Evolutionary conservation across 257 asterid species (phyloP).

Genomic region (Solanum virginianum): DNA sequence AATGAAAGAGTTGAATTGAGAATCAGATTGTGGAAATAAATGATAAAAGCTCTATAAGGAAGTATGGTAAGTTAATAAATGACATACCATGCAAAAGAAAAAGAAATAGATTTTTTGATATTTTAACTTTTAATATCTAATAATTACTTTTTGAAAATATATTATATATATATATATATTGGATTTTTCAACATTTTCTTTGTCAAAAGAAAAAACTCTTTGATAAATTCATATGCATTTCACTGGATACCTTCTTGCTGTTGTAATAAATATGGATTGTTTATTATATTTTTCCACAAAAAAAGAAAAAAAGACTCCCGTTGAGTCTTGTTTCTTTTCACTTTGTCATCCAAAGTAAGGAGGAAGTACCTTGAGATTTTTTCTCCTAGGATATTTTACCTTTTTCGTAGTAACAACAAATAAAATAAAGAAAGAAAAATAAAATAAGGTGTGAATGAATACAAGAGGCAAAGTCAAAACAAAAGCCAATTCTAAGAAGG

Average conservation of each 20-base stretch:
- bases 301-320: background rate
- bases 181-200: background rate
- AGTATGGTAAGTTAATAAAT: background rate
- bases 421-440: background rate
- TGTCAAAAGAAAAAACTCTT: background rate
- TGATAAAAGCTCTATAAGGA: background rate
- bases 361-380: background rate
- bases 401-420: background rate
- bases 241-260: background rate
- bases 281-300: background rate
- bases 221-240: background rate
- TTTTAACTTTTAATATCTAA: background rate
- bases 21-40: background rate
- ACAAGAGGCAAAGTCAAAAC: background rate
- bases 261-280: background rate
- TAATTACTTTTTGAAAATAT: background rate
- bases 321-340: background rate
- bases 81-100: conserved; percentile 14
- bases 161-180: background rate
- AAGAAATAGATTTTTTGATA: background rate
- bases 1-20: background rate
- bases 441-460: background rate
- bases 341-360: background rate
- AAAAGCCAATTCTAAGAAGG: background rate
- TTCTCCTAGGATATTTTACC: background rate